These are phyloP conservation scores for Xanthoconium purpureum DNA, from an alignment of 768 basidiomycete species.

Conservation along the genomic window DNA sequence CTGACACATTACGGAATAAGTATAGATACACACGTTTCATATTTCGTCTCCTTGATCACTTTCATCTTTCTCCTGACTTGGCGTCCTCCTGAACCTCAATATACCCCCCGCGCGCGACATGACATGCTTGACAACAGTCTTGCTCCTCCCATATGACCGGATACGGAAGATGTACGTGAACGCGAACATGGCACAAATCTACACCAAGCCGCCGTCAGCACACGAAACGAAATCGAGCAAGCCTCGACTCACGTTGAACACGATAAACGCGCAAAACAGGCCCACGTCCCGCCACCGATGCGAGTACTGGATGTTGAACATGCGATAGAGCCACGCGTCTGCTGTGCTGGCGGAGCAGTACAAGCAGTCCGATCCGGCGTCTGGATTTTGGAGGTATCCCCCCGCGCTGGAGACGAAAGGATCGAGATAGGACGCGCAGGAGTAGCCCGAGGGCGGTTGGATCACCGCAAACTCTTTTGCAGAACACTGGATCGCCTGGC, in stretches of 20 bases:
- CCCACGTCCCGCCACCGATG: conserved; percentile 49
- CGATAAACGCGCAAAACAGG: conserved; percentile 41
- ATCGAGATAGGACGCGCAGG: conserved; percentile 46
- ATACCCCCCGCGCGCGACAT: neutral
- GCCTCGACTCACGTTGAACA: conserved; percentile 40
- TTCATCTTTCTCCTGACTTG: neutral
- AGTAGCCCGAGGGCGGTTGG: conserved; percentile 41
- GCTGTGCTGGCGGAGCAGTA: conserved; percentile 60
- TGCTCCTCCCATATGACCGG: conserved; percentile 22
- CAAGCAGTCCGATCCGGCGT: conserved; percentile 38
- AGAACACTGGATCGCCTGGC: conserved; percentile 51
- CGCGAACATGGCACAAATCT: conserved; percentile 46
- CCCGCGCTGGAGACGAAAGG: conserved; percentile 41
- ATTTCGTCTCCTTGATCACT: neutral
- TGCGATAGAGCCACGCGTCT: conserved; percentile 43
- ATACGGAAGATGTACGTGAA: conserved; percentile 61
- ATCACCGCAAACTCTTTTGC: conserved; percentile 60
- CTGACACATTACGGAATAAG: neutral
- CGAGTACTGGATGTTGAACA: conserved; percentile 61
- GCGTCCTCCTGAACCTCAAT: neutral
- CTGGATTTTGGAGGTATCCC: conserved; percentile 47
- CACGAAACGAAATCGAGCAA: neutral
- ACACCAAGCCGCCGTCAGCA: neutral
- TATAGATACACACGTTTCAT: neutral
- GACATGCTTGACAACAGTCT: neutral